These are phyloP conservation scores for Astrothelium macrocarpum DNA, from an alignment of 495 filamentous ascomycete genomes.

Conservation along the genomic window DNA sequence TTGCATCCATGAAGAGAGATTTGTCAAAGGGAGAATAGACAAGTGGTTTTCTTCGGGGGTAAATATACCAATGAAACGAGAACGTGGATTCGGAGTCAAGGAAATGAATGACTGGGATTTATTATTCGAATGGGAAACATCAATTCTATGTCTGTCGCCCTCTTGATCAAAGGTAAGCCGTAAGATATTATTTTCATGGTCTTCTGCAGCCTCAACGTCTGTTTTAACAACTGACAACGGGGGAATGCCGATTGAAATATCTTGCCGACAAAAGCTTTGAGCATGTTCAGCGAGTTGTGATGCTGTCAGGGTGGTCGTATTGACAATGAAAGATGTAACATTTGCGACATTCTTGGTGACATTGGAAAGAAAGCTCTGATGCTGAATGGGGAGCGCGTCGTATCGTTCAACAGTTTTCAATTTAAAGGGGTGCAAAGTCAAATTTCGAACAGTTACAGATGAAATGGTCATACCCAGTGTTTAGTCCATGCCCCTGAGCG, in stretches of 20 bases:
- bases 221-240: conserved; percentile 51
- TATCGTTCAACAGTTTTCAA: conserved; percentile 71
- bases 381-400: conserved; percentile 34
- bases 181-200: conserved; percentile 43
- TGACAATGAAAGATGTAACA: conserved; percentile 23
- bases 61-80: conserved; percentile 65
- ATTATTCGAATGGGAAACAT: conserved; percentile 46
- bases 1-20: conserved; percentile 73
- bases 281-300: conserved; percentile 41
- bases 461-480: not conserved
- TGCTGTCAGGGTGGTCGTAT: conserved; percentile 30
- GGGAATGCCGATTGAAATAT: conserved; percentile 45
- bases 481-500: not conserved
- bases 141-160: conserved; percentile 51
- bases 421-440: conserved; percentile 62
- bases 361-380: conserved; percentile 36
- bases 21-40: conserved; percentile 63
- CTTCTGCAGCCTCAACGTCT: conserved; percentile 39
- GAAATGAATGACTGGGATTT: conserved; percentile 48
- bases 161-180: conserved; percentile 54
- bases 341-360: conserved; percentile 36
- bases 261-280: conserved; percentile 45
- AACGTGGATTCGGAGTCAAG: conserved; percentile 44
- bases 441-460: conserved; percentile 71
- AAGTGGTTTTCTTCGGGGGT: conserved; percentile 54